These are phyloP conservation scores for Goffeauzyma gilvescens DNA, from an alignment of 768 basidiomycete species.

Conservation along the genomic window DNA sequence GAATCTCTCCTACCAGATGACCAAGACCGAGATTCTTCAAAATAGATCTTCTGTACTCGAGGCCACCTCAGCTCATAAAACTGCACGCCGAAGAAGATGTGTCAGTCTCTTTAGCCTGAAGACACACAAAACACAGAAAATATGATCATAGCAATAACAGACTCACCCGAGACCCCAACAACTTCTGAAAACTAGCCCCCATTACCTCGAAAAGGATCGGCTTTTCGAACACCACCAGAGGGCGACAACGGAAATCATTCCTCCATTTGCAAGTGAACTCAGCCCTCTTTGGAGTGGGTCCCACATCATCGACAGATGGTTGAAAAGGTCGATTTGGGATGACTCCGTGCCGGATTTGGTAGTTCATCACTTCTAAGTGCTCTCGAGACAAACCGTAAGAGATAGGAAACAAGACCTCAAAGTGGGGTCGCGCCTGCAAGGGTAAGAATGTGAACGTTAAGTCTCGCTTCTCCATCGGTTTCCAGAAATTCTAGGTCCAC, in stretches of 20 bases:
- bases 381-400: slow-evolving; percentile 55
- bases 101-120: not conserved
- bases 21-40: slow-evolving; percentile 48
- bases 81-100: slow-evolving; percentile 37
- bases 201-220: slow-evolving; percentile 56
- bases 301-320: too few species aligned
- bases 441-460: not conserved
- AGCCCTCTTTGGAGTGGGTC: too few species aligned
- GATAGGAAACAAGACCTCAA: slow-evolving; percentile 53
- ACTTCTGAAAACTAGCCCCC: slow-evolving; percentile 67
- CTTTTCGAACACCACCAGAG: slow-evolving; percentile 41
- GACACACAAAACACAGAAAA: not conserved
- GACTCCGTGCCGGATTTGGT: slow-evolving; percentile 36
- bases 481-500: not conserved
- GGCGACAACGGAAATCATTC: slow-evolving; percentile 25
- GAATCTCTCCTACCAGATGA: slow-evolving; percentile 34
- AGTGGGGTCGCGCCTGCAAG: slow-evolving; percentile 38
- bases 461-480: too few species aligned
- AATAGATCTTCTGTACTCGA: slow-evolving; percentile 51
- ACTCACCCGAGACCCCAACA: slow-evolving; percentile 42
- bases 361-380: slow-evolving; percentile 55
- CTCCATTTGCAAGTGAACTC: not conserved
- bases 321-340: not conserved
- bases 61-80: slow-evolving; percentile 72
- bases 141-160: not conserved